Percentiles rank a stretch among this genome's conserved stretches.
These are phyloP conservation scores for Venturia aucupariae DNA, from an alignment of 2,329 filamentous ascomycete species.

Conservation along the genomic window DNA sequence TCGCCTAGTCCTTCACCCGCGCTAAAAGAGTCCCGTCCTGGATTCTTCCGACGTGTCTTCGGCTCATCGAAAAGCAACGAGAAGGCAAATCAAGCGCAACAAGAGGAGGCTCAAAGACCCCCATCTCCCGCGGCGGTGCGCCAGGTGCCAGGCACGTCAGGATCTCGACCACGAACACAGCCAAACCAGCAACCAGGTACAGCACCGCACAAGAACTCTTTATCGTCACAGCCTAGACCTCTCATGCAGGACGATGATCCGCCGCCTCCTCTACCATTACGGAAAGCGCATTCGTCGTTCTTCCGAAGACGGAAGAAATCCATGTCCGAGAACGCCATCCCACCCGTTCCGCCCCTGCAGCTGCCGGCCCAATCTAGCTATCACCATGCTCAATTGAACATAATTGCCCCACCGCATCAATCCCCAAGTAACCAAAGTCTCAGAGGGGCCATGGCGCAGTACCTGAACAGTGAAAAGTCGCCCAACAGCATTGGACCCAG, in stretches of 20 bases:
- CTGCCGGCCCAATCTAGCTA: slow-evolving; percentile 23
- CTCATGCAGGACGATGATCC: slow-evolving; percentile 15
- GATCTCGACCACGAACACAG: slow-evolving; percentile 20
- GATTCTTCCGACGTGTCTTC: slow-evolving; percentile 92
- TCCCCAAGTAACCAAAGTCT: slow-evolving; percentile 64
- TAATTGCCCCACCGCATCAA: slow-evolving; percentile 25
- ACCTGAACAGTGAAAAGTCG: slow-evolving; percentile 39
- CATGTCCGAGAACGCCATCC: slow-evolving; percentile 54
- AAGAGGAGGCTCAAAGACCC: slow-evolving; percentile 12
- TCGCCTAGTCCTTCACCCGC: slow-evolving; percentile 15
- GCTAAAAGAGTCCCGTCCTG: slow-evolving; percentile 58
- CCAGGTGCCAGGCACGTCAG: slow-evolving; percentile 5
- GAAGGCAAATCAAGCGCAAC: slow-evolving; percentile 18
- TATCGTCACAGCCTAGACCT: slow-evolving; percentile 9
- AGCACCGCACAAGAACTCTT: slow-evolving; percentile 7
- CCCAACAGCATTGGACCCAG: slow-evolving; percentile 21
- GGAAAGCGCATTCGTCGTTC: slow-evolving; percentile 87
- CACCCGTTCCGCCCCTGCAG: slow-evolving; percentile 46
- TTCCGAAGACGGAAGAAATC: slow-evolving; percentile 93
- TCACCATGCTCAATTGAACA: slow-evolving; percentile 38
- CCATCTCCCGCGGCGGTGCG: slow-evolving; percentile 10
- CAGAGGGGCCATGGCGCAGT: slow-evolving; percentile 79
- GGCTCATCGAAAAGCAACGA: slow-evolving; percentile 49
- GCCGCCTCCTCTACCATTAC: slow-evolving; percentile 17
- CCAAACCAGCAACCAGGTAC: slow-evolving; percentile 16